Conservation (phyloP, 257 asterid genomes). For the Haberlea rhodopensis region DNA sequence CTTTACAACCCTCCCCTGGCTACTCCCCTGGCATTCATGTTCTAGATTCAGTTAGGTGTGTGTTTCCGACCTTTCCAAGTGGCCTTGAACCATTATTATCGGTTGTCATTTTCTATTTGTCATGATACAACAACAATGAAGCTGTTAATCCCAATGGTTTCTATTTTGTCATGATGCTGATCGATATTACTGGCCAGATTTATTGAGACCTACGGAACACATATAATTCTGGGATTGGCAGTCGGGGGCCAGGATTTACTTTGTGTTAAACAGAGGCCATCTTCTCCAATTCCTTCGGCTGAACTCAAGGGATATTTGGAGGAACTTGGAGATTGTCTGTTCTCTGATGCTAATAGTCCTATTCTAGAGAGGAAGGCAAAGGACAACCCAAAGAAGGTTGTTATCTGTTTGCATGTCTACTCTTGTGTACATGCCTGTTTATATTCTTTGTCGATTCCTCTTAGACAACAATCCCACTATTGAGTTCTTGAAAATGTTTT, state of each 20-base stretch:
- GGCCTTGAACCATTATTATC: conserved; percentile 4
- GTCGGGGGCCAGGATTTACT: conserved; percentile 98
- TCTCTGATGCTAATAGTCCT: conserved; percentile 79
- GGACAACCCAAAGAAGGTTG: conserved; percentile 64
- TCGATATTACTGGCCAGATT: conserved; percentile 51
- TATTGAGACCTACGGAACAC: conserved; percentile 92
- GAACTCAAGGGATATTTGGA: conserved; percentile 91
- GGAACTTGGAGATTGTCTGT: conserved; percentile 90
- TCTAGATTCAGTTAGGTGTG: background rate
- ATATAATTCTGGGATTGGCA: conserved; percentile 88
- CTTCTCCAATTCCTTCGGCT: conserved; percentile 80
- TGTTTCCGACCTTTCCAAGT: conserved; percentile 9
- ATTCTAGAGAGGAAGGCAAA: conserved; percentile 60
- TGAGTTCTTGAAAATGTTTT: conserved; percentile 20
- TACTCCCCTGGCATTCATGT: background rate
- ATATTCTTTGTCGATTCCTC: conserved; percentile 27
- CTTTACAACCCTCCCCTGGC: background rate
- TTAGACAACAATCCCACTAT: background rate
- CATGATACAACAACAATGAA: too few relatives aligned
- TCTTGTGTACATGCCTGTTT: conserved; percentile 12
- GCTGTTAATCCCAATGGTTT: too few relatives aligned
- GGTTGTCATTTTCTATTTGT: conserved; percentile 15
- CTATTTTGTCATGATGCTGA: conserved; percentile 27
- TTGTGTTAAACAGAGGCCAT: conserved; percentile 85
- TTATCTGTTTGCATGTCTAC: conserved; percentile 12